Percentiles rank a stretch among this genome's conserved stretches.
These are phyloP conservation scores for Aspergillus amoenus DNA, from an alignment of 2,329 filamentous ascomycete genomes.

Conservation along the genomic window DNA sequence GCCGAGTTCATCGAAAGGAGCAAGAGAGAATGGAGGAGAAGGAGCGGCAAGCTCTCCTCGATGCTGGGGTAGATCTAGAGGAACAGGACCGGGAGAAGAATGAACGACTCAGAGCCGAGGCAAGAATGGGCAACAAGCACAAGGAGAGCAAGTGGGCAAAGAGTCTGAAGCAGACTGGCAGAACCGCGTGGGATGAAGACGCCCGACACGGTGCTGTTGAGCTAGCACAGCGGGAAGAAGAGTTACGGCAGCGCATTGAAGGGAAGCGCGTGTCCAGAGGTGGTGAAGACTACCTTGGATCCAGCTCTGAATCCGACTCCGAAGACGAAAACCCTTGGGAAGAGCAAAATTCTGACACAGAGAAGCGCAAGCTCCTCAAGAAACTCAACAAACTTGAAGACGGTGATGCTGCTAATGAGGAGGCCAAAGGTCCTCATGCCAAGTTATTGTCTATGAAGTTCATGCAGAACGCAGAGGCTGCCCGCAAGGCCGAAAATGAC, in stretches of 20 bases:
- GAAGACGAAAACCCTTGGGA: conserved; percentile 60
- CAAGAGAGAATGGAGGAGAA: conserved; percentile 59
- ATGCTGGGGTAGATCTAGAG: conserved; percentile 60
- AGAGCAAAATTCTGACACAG: conserved; percentile 48
- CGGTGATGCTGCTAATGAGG: conserved; percentile 42
- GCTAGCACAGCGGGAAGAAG: conserved; percentile 79
- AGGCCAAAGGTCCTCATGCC: conserved; percentile 52
- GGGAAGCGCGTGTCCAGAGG: conserved; percentile 66
- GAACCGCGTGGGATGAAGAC: conserved; percentile 85
- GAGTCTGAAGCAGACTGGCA: conserved; percentile 72
- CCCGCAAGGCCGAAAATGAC: conserved; percentile 76
- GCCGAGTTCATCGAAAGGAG: conserved; percentile 84
- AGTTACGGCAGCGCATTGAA: conserved; percentile 75
- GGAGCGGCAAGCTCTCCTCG: conserved; percentile 58
- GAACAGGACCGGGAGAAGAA: conserved; percentile 65
- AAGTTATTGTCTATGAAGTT: conserved; percentile 85
- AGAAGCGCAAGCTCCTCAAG: conserved; percentile 36
- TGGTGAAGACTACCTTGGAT: conserved; percentile 53
- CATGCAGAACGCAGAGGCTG: conserved; percentile 85
- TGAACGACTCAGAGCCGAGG: conserved; percentile 76
- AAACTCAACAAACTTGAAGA: conserved; percentile 52
- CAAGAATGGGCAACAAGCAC: conserved; percentile 81
- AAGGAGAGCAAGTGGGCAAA: conserved; percentile 92
- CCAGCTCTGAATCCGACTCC: conserved; percentile 61
- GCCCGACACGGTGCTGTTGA: conserved; percentile 75